Conservation (phyloP, 768 basidiomycete species). For the Phlebiopsis gigantea region DNA sequence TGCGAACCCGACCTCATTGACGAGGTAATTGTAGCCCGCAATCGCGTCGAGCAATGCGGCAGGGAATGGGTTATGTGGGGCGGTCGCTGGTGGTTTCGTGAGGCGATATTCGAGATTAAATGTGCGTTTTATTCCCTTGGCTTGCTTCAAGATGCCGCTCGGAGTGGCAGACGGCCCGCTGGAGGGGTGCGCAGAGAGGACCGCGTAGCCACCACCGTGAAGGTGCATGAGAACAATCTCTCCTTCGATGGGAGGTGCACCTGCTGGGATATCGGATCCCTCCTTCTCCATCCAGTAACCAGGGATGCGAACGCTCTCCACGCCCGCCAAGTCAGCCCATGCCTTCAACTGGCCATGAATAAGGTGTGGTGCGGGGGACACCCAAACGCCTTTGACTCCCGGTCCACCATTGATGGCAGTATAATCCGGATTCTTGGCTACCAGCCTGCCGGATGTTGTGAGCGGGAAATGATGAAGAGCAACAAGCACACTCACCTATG, state of each 20-base stretch:
- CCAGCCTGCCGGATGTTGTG: neutral
- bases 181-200: conserved; percentile 50
- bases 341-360: conserved; percentile 18
- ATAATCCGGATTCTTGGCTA: neutral
- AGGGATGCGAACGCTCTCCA: conserved; percentile 14
- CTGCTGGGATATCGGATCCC: conserved; percentile 17
- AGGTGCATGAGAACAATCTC: conserved; percentile 56
- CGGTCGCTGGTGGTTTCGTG: conserved; percentile 30
- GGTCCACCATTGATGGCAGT: conserved; percentile 4
- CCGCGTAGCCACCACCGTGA: conserved; percentile 50
- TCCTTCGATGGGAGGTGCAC: conserved; percentile 36
- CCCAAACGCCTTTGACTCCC: conserved; percentile 13
- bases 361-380: conserved; percentile 12
- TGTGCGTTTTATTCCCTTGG: conserved; percentile 36
- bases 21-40: conserved; percentile 63
- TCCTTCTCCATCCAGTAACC: conserved; percentile 22
- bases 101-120: conserved; percentile 72
- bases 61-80: conserved; percentile 57
- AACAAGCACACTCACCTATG: neutral
- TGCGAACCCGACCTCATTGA: conserved; percentile 48
- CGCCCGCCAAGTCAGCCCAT: conserved; percentile 11
- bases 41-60: conserved; percentile 68
- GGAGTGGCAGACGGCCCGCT: conserved; percentile 41
- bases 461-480: too few species aligned
- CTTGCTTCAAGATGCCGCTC: conserved; percentile 42